phyloP scores from a whole-genome alignment of 2,329 filamentous ascomycete genomes.

The Nemania abortiva region DNA sequence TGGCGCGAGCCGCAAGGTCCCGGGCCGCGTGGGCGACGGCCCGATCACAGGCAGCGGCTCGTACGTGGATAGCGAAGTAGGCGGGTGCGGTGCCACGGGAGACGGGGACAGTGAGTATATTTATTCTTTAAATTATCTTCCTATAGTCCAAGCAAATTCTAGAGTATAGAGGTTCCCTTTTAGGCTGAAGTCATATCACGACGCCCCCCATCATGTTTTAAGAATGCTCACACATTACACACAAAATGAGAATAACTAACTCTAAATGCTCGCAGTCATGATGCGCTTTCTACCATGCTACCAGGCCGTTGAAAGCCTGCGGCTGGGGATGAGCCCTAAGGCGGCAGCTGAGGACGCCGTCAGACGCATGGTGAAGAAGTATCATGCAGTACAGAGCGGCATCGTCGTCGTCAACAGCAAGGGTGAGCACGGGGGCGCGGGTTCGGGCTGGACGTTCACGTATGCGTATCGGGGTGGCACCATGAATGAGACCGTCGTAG shows the following conservation, averaged over 20 bases:
- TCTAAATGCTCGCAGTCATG: neutral
- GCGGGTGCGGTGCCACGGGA: slow-evolving; percentile 67
- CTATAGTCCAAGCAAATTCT: neutral
- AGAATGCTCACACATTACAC: too few relatives aligned
- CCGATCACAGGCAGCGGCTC: slow-evolving; percentile 67
- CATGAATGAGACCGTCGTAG: slow-evolving; percentile 61
- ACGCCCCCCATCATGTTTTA: too few relatives aligned
- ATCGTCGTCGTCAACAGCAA: slow-evolving; percentile 64
- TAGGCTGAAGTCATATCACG: neutral
- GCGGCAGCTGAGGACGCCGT: slow-evolving; percentile 66
- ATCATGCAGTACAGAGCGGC: slow-evolving; percentile 60
- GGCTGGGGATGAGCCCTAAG: slow-evolving; percentile 60
- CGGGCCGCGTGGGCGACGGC: slow-evolving; percentile 67
- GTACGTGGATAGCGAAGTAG: slow-evolving; percentile 66
- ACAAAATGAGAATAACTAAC: neutral
- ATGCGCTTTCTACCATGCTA: slow-evolving; percentile 68
- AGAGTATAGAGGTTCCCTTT: neutral
- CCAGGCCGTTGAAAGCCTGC: slow-evolving; percentile 66
- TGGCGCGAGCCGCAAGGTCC: slow-evolving; percentile 65
- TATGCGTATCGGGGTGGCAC: slow-evolving; percentile 62
- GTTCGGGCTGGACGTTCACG: slow-evolving; percentile 66
- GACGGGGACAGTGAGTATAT: slow-evolving; percentile 61
- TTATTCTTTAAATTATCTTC: neutral
- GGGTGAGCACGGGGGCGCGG: slow-evolving; percentile 64
- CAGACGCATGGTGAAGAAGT: slow-evolving; percentile 61